Conservation (phyloP, 1,139 yeast genomes). For the Schwanniomyces etchellsii region DNA sequence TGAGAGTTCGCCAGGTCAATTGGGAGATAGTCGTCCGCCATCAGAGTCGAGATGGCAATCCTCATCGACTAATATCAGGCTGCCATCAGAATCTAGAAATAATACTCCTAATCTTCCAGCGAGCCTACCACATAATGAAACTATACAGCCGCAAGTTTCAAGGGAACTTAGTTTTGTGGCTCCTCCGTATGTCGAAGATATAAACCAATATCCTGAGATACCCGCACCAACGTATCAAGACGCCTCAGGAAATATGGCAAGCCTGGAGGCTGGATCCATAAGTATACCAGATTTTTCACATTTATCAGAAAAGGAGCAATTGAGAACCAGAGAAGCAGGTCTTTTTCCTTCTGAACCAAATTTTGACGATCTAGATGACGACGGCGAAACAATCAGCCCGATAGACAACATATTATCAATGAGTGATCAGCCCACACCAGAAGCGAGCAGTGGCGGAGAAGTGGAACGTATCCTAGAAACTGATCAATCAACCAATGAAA, state of each 20-base stretch:
- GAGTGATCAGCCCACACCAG: constrained; percentile 3
- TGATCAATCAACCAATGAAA: too few species aligned
- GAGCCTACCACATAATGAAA: not conserved
- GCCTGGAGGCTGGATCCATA: constrained; percentile 5
- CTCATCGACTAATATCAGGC: not conserved
- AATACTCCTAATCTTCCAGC: not conserved
- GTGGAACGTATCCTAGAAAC: too few species aligned
- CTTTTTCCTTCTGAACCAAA: constrained; percentile 61
- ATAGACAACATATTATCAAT: too few species aligned
- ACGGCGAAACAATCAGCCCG: too few species aligned
- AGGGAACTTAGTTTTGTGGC: constrained; percentile 8
- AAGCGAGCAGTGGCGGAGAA: constrained; percentile 1
- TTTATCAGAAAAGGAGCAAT: constrained; percentile 48
- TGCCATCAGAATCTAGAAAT: not conserved
- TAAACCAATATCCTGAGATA: constrained; percentile 2
- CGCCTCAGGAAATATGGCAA: constrained; percentile 14
- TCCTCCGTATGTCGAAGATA: constrained; percentile 14
- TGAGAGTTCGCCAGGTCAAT: not conserved
- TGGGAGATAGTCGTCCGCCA: too few species aligned
- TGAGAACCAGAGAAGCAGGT: constrained; percentile 49
- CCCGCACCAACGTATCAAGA: constrained; percentile 5
- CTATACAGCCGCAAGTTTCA: not conserved
- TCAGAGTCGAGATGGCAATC: constrained; percentile 1
- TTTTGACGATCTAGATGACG: constrained; percentile 19
- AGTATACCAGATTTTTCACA: constrained; percentile 16